phyloP scores from a whole-genome alignment of 2,329 filamentous ascomycete species.

The Ceratocystis variospora region DNA sequence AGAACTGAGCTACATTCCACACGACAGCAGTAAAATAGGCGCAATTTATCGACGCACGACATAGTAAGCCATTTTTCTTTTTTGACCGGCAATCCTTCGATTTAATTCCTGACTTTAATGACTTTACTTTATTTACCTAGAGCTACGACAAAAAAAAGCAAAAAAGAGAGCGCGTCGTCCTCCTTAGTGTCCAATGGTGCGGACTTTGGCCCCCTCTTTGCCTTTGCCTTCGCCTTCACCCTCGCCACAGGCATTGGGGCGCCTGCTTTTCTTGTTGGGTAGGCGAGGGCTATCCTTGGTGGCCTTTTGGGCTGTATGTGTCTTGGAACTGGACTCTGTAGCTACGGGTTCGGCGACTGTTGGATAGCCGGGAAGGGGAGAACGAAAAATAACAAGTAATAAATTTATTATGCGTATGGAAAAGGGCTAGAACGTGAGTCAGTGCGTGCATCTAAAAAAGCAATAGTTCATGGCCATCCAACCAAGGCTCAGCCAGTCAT shows the following conservation, averaged over 20 bases:
- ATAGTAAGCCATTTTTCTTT: background rate
- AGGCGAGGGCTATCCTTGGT: too few relatives aligned
- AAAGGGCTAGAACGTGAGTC: conserved; percentile 3
- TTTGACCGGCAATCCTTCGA: background rate
- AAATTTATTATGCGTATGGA: background rate
- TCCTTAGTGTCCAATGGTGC: too few relatives aligned
- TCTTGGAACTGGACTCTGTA: too few relatives aligned
- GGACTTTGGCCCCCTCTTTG: too few relatives aligned
- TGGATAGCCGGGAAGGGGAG: background rate
- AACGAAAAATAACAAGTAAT: background rate
- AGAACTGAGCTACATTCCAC: background rate
- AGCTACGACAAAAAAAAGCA: too few relatives aligned
- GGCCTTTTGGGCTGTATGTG: too few relatives aligned
- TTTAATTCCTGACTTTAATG: conserved; percentile 2
- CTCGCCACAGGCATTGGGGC: too few relatives aligned
- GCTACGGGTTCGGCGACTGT: too few relatives aligned
- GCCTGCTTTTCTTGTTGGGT: too few relatives aligned
- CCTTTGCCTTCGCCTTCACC: too few relatives aligned
- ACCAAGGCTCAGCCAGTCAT: background rate
- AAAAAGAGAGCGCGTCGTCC: background rate
- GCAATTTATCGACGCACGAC: background rate
- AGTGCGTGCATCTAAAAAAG: background rate
- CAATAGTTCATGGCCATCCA: background rate
- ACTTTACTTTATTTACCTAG: background rate
- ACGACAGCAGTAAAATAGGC: background rate